Base-by-base conservation (phyloP, 2,329 filamentous ascomycete species). In the Phoma herbarum region DNA sequence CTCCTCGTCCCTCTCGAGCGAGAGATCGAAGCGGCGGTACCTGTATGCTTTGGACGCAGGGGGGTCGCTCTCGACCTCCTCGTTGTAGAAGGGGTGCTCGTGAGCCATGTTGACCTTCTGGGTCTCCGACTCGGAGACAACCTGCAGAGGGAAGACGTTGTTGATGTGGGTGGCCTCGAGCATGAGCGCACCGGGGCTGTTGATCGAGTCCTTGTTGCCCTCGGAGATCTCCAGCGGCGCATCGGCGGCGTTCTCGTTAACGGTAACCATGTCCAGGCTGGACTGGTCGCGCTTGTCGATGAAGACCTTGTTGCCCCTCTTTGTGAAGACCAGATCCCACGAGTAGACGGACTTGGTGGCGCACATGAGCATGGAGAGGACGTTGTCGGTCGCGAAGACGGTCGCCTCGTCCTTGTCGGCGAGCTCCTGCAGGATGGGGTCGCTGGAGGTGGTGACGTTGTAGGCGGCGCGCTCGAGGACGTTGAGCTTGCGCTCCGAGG, bases 81-180 rank as follows among this genome's bases (percentile, higher is more conserved):
- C 83, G 80, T 96, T 96, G 86, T 99, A 97, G 87, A 99, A 99
- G 73, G 95, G 95, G 82, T 98, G 97, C 76, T 91, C 88, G 82
- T 97, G 85, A 59, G 87, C 75, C 88, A 98, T 95, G 69, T 91
- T 86, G 65, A 93, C 84, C 84, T 95, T 96, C 77, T 87, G 83
- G 63, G 82, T 85, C 64, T 92, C 87, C 68, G 85, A 90, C 83
- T 99, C 95, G 70, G 87, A 80, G 67, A 99, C 93, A 50, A 96
- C 92, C 84, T 99, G 95, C 80, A 96, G 92, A 69, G 92, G 91
- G 79, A 99, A 99, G 84, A 98, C 96, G 86, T 98, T 95, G 87
- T 99, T 99, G 86, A 99, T 99, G 84, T 97, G 96, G 51, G 95
- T 99, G 54, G 95, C 95, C 82, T 99, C 95, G 79, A 97, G 90